Conservation (phyloP, 306 rosid species). For the Cajanus cajan region DNA sequence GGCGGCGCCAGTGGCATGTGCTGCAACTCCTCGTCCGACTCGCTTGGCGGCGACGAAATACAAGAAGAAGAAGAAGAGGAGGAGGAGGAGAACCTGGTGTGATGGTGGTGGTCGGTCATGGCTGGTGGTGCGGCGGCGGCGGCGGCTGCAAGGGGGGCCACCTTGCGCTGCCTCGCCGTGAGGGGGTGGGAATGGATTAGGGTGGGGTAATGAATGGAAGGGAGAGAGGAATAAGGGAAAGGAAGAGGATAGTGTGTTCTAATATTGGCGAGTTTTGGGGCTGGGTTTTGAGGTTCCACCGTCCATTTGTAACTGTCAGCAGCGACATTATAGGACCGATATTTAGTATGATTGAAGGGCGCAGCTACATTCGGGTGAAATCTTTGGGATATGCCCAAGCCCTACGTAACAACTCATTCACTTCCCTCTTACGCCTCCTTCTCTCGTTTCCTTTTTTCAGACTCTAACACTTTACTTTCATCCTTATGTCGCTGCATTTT, state of each 20-base stretch:
- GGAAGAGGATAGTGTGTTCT: conserved; percentile 18
- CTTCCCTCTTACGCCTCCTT: no score
- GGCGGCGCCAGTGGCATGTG: conserved; percentile 53
- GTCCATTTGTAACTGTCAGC: conserved; percentile 51
- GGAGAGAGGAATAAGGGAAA: background rate
- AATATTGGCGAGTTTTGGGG: conserved; percentile 27
- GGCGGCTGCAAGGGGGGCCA: conserved; percentile 33
- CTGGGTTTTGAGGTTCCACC: conserved; percentile 34
- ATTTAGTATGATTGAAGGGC: conserved; percentile 23
- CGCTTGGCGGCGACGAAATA: background rate
- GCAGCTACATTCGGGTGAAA: background rate
- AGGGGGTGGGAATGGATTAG: background rate
- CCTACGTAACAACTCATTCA: background rate
- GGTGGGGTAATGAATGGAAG: background rate
- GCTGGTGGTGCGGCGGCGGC: conserved; percentile 15
- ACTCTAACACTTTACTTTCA: no score
- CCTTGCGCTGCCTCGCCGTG: conserved; percentile 29
- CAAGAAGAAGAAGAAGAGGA: background rate
- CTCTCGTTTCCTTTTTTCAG: no score
- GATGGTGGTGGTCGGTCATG: background rate
- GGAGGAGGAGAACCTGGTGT: background rate
- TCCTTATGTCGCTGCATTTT: no score
- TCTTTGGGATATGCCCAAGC: no score
- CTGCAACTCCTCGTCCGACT: conserved; percentile 53
- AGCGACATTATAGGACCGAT: conserved; percentile 39